Percentiles rank a stretch among this genome's conserved stretches.
Evolutionary conservation across 2,329 filamentous ascomycete genomes (phyloP).

Genomic region (Thelonectria olida): DNA sequence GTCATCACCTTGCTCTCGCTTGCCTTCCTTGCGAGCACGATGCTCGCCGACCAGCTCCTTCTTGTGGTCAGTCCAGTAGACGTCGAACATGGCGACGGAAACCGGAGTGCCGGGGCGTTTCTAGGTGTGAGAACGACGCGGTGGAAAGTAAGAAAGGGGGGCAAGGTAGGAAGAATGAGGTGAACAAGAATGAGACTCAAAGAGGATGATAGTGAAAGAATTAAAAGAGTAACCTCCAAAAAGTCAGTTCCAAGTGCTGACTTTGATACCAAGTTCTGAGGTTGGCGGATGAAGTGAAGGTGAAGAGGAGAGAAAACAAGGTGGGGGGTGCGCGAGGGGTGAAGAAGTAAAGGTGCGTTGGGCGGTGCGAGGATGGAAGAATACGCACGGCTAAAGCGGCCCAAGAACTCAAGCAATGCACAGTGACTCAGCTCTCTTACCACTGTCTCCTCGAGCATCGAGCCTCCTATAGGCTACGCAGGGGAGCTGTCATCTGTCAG

Average conservation of each 20-base stretch:
- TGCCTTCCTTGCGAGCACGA: conserved; percentile 57
- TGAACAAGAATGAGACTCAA: neutral
- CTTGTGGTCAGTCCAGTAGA: conserved; percentile 66
- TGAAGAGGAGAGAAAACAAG: neutral
- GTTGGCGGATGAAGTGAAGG: neutral
- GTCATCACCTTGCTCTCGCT: conserved; percentile 42
- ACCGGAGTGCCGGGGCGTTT: neutral
- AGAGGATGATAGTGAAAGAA: too few species aligned
- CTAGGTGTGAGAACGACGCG: neutral
- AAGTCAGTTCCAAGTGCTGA: neutral
- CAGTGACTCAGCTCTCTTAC: too few species aligned
- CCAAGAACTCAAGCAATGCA: neutral
- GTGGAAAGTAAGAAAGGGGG: neutral
- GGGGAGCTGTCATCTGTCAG: neutral
- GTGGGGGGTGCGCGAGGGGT: neutral
- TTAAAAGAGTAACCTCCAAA: neutral
- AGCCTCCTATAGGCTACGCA: too few species aligned
- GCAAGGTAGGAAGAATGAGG: too few species aligned
- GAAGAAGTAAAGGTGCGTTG: neutral
- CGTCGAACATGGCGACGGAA: conserved; percentile 61
- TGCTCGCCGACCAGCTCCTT: conserved; percentile 63
- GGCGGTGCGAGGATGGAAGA: neutral
- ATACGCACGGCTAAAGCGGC: neutral
- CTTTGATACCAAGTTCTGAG: neutral
- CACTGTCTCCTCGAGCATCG: too few species aligned